phyloP scores from a whole-genome alignment of 2,329 filamentous ascomycete species.

The Fusarium odoratissimum region DNA sequence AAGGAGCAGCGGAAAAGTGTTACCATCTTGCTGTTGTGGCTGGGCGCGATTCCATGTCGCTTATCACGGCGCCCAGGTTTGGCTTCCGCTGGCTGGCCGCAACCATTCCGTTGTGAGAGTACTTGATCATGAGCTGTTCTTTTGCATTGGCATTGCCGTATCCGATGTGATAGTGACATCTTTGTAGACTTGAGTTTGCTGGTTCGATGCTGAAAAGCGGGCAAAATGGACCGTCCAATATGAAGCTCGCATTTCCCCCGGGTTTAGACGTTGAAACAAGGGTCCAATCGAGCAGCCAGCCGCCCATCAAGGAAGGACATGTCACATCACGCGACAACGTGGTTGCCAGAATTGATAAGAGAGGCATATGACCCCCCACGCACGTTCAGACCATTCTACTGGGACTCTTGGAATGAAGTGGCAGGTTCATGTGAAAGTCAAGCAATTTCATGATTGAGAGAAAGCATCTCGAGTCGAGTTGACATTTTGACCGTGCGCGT shows the following conservation, averaged over 20 bases:
- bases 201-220: slow-evolving; percentile 31
- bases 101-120: slow-evolving; percentile 1
- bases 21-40: slow-evolving; percentile 18
- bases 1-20: slow-evolving; percentile 21
- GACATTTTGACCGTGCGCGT: slow-evolving; percentile 1
- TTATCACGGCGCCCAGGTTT: slow-evolving; percentile 5
- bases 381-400: slow-evolving; percentile 27
- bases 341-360: slow-evolving; percentile 32
- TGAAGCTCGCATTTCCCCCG: slow-evolving; percentile 36
- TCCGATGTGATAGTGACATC: background rate
- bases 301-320: background rate
- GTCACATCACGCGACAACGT: slow-evolving; percentile 45
- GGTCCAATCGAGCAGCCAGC: slow-evolving; percentile 26
- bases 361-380: slow-evolving; percentile 24
- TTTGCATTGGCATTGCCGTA: background rate
- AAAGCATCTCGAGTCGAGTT: background rate
- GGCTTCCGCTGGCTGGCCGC: background rate
- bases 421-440: background rate
- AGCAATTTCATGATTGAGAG: slow-evolving; percentile 1
- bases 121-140: background rate
- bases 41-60: slow-evolving; percentile 7
- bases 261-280: slow-evolving; percentile 35
- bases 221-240: slow-evolving; percentile 30
- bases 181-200: slow-evolving; percentile 5
- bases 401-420: slow-evolving; percentile 27